Conservation (phyloP, 352 stramenopile species). For the Phytophthora pinifolia region DNA sequence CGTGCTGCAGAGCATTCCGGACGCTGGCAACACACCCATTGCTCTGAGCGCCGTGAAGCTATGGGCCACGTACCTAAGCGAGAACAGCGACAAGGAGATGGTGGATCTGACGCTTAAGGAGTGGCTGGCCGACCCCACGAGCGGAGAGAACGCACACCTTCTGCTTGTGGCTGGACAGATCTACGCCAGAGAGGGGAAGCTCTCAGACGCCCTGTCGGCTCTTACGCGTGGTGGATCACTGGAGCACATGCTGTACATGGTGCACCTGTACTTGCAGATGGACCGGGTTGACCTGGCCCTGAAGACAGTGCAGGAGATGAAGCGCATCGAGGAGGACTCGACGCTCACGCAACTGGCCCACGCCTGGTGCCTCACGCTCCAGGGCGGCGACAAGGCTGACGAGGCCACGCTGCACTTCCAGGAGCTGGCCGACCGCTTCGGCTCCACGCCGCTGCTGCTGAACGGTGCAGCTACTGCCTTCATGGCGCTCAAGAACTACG, state of each 20-base stretch:
- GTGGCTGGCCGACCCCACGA: slow-evolving; percentile 84
- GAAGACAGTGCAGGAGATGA: slow-evolving; percentile 89
- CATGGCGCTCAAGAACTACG: slow-evolving; percentile 92
- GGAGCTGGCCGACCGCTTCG: slow-evolving; percentile 94
- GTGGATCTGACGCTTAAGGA: slow-evolving; percentile 90
- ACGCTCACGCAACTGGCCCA: slow-evolving; percentile 94
- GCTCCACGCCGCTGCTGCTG: slow-evolving; percentile 88
- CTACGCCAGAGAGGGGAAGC: slow-evolving; percentile 90
- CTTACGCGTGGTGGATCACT: slow-evolving; percentile 90
- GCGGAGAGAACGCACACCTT: slow-evolving; percentile 87
- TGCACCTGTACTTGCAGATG: slow-evolving; percentile 91
- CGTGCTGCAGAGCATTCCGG: slow-evolving; percentile 87
- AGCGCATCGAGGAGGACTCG: slow-evolving; percentile 94
- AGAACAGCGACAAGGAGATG: slow-evolving; percentile 81
- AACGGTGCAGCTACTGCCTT: slow-evolving; percentile 92
- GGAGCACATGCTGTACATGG: slow-evolving; percentile 92
- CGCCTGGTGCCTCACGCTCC: slow-evolving; percentile 87
- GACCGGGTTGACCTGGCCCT: slow-evolving; percentile 93
- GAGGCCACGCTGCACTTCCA: slow-evolving; percentile 94
- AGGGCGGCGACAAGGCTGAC: slow-evolving; percentile 79
- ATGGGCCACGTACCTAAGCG: slow-evolving; percentile 81
- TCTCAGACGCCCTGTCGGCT: slow-evolving; percentile 93
- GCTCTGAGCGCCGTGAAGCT: slow-evolving; percentile 86
- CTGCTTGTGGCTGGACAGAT: slow-evolving; percentile 94
- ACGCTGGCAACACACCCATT: slow-evolving; percentile 63